Evolutionary conservation across 2,329 filamentous ascomycete species (phyloP).

Genomic region (Pestalotiopsis sp.): DNA sequence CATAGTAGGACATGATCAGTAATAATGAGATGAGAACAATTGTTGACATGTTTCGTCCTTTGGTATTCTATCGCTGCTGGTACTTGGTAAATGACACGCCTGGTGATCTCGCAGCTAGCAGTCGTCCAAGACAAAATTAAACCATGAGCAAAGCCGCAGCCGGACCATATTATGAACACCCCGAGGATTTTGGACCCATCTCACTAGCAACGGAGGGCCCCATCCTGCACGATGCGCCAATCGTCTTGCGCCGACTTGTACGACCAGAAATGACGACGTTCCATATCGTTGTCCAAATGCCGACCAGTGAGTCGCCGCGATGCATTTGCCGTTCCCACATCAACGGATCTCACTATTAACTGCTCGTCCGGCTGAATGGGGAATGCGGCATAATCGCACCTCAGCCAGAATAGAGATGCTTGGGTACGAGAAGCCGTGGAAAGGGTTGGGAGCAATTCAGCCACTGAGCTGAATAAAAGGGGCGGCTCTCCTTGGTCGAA

Average conservation of each 20-base stretch:
- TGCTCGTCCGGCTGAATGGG: background rate
- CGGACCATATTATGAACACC: background rate
- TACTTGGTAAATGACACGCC: background rate
- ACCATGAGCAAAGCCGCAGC: background rate
- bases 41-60: background rate
- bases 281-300: background rate
- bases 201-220: slow-evolving; percentile 4
- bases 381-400: slow-evolving; percentile 4
- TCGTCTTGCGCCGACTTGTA: background rate
- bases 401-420: background rate
- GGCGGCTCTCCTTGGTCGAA: background rate
- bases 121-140: background rate
- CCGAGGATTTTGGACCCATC: background rate
- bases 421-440: background rate
- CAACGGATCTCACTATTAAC: background rate
- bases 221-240: background rate
- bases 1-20: background rate
- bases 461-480: background rate
- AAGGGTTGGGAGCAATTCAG: background rate
- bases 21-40: background rate
- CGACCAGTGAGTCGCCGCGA: background rate
- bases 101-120: slow-evolving; percentile 1
- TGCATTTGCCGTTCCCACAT: background rate
- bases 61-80: background rate
- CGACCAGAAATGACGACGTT: slow-evolving; percentile 6